Base-by-base conservation (phyloP, 495 filamentous ascomycete genomes). In the Pseudevernia furfuracea region DNA sequence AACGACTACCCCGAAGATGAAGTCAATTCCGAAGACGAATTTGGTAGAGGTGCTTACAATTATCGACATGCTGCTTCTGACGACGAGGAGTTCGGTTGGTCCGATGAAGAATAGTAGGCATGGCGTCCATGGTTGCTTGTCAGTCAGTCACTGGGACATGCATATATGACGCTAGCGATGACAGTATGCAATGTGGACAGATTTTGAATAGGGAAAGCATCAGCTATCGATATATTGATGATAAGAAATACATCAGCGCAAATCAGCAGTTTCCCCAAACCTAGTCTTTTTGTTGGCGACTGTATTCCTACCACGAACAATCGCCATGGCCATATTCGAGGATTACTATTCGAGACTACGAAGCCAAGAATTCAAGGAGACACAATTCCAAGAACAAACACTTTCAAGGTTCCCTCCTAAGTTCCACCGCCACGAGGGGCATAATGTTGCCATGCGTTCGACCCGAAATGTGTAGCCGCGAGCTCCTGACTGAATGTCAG, bases 1-100 rank as follows among this genome's bases (percentile, higher is more conserved):
- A 85, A 85, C 64, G 85, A 88, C 64, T 88, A 88, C 66, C 85
- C 85, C 0, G 85, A 88, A 59, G 85, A 88, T 58, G 85, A 88
- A 60, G 68, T 86, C 9, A 81, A 77, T 15, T 79, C 76, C 30
- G 80, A 82, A 32, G 84, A 87, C 60, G 84, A 87, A 62, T 75
- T 75, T 37, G 81, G 80, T 58, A 73, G 77, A 49, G 74, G 76
- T 21, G 72, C 80, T 30, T 82, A 84, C 61, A 74, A 79, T 34
- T 82, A 81, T 69, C 70, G 73, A 34, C 69, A 69, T 17, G 74
- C 73, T 58, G 76, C 62, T 8, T 81, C 80, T 25, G 83, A 85
- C 58, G 81, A 85, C 41, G 84, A 87, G 62, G 81, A 83, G 32
- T 85, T 74, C 63, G 81, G 83, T 41, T 73, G 71, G 67, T 82